A percentile compares a stretch with the other conserved stretches of the same genome.
Conservation (phyloP, 129 eudicot genomes). For the Rutidosis leptorrhynchoides region DNA sequence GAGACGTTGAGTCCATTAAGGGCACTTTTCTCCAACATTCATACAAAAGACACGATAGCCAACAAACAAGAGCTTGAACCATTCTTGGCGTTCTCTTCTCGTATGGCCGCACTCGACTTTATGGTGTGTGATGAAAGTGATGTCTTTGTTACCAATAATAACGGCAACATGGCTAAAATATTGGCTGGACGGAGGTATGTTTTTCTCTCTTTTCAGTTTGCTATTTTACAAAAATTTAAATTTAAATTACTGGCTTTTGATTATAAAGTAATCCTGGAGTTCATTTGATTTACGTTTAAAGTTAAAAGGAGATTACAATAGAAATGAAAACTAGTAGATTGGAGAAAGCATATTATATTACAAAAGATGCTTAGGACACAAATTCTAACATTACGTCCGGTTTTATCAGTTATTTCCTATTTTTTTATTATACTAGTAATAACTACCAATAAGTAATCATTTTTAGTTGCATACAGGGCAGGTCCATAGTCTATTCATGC, state of each 20-base stretch:
- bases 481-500: too few relatives aligned
- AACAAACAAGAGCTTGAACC: conserved; percentile 68
- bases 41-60: conserved; percentile 73
- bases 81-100: conserved; percentile 70
- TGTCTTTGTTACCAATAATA: conserved; percentile 81
- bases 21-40: conserved; percentile 75
- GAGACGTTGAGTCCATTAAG: conserved; percentile 66
- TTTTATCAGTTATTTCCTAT: background rate
- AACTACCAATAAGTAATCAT: too few relatives aligned
- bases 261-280: background rate
- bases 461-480: background rate
- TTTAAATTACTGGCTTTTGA: background rate
- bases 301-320: background rate
- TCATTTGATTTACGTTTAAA: background rate
- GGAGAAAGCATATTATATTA: background rate
- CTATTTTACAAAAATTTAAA: background rate
- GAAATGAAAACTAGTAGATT: background rate
- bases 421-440: background rate
- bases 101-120: conserved; percentile 87
- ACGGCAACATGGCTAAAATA: conserved; percentile 91
- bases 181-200: conserved; percentile 76
- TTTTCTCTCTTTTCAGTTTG: conserved; percentile 5
- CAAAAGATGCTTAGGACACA: background rate
- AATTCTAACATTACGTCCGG: background rate
- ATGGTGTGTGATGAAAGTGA: conserved; percentile 81